Evolutionary conservation across 2,329 filamentous ascomycete genomes (phyloP).

Genomic region (Calcarisporium arbuscula): DNA sequence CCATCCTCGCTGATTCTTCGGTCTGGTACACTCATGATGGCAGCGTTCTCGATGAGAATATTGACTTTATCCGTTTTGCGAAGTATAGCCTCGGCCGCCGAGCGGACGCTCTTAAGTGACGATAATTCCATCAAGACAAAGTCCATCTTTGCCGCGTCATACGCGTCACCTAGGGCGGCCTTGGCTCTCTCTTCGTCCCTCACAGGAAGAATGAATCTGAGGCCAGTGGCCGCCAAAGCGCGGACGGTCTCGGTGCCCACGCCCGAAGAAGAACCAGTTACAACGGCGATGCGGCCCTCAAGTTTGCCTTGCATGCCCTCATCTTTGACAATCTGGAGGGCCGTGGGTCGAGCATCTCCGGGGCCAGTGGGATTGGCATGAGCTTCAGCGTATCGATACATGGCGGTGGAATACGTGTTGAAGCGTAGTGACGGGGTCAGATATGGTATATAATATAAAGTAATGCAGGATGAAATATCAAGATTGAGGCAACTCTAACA

Average conservation of each 20-base stretch:
- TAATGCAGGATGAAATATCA: too few relatives aligned
- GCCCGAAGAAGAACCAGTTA: slow-evolving; percentile 38
- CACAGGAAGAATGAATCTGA: slow-evolving; percentile 17
- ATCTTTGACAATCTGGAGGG: slow-evolving; percentile 31
- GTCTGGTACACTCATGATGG: slow-evolving; percentile 30
- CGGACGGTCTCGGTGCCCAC: slow-evolving; percentile 38
- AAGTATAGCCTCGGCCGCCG: slow-evolving; percentile 14
- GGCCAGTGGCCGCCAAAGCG: slow-evolving; percentile 33
- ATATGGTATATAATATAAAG: too few relatives aligned
- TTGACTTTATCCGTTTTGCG: slow-evolving; percentile 14
- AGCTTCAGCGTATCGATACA: slow-evolving; percentile 9
- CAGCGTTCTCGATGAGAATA: slow-evolving; percentile 40
- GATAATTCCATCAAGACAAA: slow-evolving; percentile 20
- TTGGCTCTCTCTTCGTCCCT: slow-evolving; percentile 18
- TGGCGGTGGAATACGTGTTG: too few relatives aligned
- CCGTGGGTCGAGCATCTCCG: slow-evolving; percentile 34
- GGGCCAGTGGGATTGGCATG: slow-evolving; percentile 31
- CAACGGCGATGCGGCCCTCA: slow-evolving; percentile 30
- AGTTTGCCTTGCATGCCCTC: slow-evolving; percentile 25
- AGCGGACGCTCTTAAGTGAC: slow-evolving; percentile 18
- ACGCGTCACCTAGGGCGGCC: slow-evolving; percentile 11
- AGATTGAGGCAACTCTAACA: too few relatives aligned
- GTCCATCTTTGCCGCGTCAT: slow-evolving; percentile 10
- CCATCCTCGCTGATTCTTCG: slow-evolving; percentile 32
- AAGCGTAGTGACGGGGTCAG: too few relatives aligned